Base-by-base conservation (phyloP, 352 stramenopile genomes). In the Phytophthora quininea region DNA sequence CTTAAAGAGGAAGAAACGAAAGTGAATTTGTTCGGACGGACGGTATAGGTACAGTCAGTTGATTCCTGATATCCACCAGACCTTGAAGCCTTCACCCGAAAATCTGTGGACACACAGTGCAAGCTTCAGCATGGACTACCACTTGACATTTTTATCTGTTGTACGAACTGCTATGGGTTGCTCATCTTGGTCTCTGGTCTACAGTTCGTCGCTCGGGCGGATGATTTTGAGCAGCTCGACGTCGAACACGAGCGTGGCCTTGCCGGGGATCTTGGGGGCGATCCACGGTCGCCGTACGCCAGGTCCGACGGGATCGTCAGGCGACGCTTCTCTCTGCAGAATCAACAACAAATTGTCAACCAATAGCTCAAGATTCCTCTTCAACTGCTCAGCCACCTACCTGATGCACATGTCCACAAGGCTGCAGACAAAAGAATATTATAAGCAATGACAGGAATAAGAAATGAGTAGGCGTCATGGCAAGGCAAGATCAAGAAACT, bases 171-270 rank as follows among this genome's bases (percentile, higher is more conserved):
- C 30, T n/a, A 58, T 14, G n/a, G 37, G 46, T 52, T 3, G 10
- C 35, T 11, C 6, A 11, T 40, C 6, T 40, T 33, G 10, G n/a
- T 50, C 15, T 30, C 40, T 24, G 19, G n/a, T 63, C 58, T 80
- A 82, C 43, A 95, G 70, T 56, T 93, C 86, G 29, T 82, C 69
- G 57, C 57, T 82, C 4, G 80, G 71, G 74, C 84, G 82, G 75
- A 88, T 93, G 72, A 99, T 98, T 66, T 98, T 86, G 58, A 99
- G 81, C 62, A 99, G 91, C 83, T 99, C 97, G 54, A 99, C 96
- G 65, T 96, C 91, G 74, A 99, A 99, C 38, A 99, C 90, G 35
- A 99, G 85, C 50, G 96, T 97, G 12, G 95, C 91, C 66, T 94
- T 93, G 60, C 79, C 94, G 14, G 90, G 91, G 74, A 99, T 99